A percentile compares a stretch with the other conserved stretches of the same genome.
phyloP scores from a whole-genome alignment of 2,329 filamentous ascomycete species.

The Neoscytalidium dimidiatum region DNA sequence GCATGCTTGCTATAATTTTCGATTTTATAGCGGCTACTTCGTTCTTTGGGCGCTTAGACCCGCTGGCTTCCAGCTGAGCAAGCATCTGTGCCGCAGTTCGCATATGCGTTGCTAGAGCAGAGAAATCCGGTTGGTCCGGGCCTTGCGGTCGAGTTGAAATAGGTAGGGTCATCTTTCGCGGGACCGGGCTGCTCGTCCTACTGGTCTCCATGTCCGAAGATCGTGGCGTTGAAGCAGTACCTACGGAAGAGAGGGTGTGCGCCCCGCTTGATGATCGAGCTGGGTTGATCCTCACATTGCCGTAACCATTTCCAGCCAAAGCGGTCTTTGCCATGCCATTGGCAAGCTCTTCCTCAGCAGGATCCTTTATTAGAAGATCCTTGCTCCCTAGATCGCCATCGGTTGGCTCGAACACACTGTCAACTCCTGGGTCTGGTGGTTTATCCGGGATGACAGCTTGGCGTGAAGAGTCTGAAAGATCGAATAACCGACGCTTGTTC shows the following conservation, averaged over 20 bases:
- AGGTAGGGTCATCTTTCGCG: slow-evolving; percentile 62
- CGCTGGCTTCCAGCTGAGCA: slow-evolving; percentile 77
- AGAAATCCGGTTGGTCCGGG: slow-evolving; percentile 76
- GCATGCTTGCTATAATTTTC: slow-evolving; percentile 89
- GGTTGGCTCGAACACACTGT: slow-evolving; percentile 83
- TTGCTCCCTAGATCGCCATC: slow-evolving; percentile 78
- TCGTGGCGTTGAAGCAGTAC: slow-evolving; percentile 66
- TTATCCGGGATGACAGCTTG: slow-evolving; percentile 44
- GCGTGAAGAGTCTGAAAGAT: slow-evolving; percentile 63
- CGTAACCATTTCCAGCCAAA: neutral
- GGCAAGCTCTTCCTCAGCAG: slow-evolving; percentile 46
- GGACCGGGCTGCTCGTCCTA: slow-evolving; percentile 67
- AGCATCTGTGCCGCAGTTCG: slow-evolving; percentile 85
- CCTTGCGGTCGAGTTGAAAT: slow-evolving; percentile 54
- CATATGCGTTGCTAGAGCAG: slow-evolving; percentile 83
- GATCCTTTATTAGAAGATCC: slow-evolving; percentile 63
- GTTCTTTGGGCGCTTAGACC: slow-evolving; percentile 74
- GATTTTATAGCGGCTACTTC: slow-evolving; percentile 83
- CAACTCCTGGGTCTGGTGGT: slow-evolving; percentile 49
- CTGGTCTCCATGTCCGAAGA: slow-evolving; percentile 70
- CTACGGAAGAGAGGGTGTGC: slow-evolving; percentile 60
- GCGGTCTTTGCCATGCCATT: slow-evolving; percentile 10
- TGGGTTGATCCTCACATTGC: neutral
- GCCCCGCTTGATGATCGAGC: slow-evolving; percentile 61
- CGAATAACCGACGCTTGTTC: slow-evolving; percentile 52